Percentiles rank a stretch among this genome's conserved stretches.
Conservation (phyloP, 2,329 filamentous ascomycete species). For the Cladosporium colombiae region DNA sequence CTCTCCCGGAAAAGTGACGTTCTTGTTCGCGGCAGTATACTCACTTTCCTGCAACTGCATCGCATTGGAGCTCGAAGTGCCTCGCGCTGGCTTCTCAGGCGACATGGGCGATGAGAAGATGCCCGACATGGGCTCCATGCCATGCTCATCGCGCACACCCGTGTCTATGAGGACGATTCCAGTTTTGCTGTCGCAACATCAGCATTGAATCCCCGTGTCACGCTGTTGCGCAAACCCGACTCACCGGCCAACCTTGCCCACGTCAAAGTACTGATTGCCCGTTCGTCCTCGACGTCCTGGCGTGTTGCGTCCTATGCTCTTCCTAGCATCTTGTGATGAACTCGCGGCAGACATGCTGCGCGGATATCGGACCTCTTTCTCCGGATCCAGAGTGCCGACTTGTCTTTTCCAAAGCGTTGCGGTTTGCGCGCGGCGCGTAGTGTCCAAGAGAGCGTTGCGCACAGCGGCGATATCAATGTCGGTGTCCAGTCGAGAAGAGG, state of each 20-base stretch:
- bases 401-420: slow-evolving; percentile 15
- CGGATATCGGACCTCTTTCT: slow-evolving; percentile 34
- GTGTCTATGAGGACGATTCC: slow-evolving; percentile 78
- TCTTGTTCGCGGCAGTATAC: slow-evolving; percentile 26
- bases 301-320: slow-evolving; percentile 26
- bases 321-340: slow-evolving; percentile 19
- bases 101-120: slow-evolving; percentile 85
- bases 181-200: slow-evolving; percentile 68
- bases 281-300: slow-evolving; percentile 33
- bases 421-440: slow-evolving; percentile 5
- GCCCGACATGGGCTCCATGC: slow-evolving; percentile 82
- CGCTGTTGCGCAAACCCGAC: slow-evolving; percentile 11
- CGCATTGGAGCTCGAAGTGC: slow-evolving; percentile 28
- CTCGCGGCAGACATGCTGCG: slow-evolving; percentile 31
- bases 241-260: slow-evolving; percentile 39
- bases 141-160: slow-evolving; percentile 83
- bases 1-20: too few relatives aligned
- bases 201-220: slow-evolving; percentile 16
- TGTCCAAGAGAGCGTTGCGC: slow-evolving; percentile 15
- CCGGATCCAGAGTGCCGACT: slow-evolving; percentile 29
- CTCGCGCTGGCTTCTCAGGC: slow-evolving; percentile 39
- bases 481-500: neutral
- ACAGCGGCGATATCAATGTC: slow-evolving; percentile 19
- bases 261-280: slow-evolving; percentile 39
- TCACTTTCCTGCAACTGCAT: slow-evolving; percentile 65